phyloP scores from a whole-genome alignment of 2,329 filamentous ascomycete genomes.

The Colletotrichum tropicicola region DNA sequence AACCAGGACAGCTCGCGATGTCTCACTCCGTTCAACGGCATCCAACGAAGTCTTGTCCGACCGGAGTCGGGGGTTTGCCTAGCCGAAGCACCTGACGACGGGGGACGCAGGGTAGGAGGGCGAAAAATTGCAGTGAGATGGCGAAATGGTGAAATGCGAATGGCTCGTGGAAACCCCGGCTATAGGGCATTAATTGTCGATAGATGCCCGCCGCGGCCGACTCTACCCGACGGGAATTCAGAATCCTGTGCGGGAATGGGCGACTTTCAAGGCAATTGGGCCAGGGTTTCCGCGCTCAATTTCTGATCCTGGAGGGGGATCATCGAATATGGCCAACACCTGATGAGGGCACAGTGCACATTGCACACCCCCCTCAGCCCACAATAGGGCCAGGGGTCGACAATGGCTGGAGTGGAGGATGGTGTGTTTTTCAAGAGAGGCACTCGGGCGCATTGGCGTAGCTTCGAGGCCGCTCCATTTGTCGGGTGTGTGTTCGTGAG shows the following conservation, averaged over 20 bases:
- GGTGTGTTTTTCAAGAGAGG: background rate
- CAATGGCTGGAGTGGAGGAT: constrained; percentile 1
- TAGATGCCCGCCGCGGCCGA: constrained; percentile 13
- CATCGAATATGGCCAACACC: constrained; percentile 21
- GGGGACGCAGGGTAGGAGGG: background rate
- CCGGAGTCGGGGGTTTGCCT: background rate
- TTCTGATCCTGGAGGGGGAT: constrained; percentile 30
- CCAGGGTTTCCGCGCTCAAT: constrained; percentile 18
- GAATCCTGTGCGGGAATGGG: background rate
- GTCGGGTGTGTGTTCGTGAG: background rate
- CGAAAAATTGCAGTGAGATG: background rate
- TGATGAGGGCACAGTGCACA: constrained; percentile 22
- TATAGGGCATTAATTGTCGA: constrained; percentile 11
- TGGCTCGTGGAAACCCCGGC: background rate
- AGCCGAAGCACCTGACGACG: constrained; percentile 14
- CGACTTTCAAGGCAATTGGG: constrained; percentile 21
- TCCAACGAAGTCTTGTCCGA: constrained; percentile 16
- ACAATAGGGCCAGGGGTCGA: background rate
- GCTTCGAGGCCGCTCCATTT: background rate
- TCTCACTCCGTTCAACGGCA: constrained; percentile 17
- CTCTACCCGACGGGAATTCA: constrained; percentile 18
- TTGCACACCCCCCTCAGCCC: constrained; percentile 8
- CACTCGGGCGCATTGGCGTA: background rate
- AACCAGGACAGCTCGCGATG: background rate
- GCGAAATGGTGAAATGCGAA: background rate